These are phyloP conservation scores for Schrenkiella parvula DNA, from an alignment of 345 rosid species.

Conservation along the genomic window DNA sequence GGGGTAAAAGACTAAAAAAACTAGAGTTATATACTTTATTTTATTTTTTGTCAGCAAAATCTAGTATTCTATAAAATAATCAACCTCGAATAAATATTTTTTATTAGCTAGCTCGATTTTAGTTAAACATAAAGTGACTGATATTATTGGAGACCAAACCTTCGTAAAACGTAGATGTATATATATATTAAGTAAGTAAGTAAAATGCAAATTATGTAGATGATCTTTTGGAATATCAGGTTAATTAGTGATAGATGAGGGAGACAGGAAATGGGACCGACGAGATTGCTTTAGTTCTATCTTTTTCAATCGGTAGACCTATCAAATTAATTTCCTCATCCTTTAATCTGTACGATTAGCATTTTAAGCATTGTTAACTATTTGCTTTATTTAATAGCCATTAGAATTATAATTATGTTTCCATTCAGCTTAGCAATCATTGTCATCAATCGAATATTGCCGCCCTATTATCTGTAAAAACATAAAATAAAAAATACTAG, in stretches of 20 bases:
- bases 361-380: conserved; percentile 38
- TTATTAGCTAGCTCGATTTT: background rate
- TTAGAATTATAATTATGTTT: conserved; percentile 44
- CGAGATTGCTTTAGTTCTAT: conserved; percentile 61
- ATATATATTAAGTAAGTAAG: background rate
- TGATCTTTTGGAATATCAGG: background rate
- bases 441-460: conserved; percentile 27
- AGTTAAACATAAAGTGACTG: conserved; percentile 4
- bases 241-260: conserved; percentile 24
- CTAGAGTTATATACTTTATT: background rate
- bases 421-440: conserved; percentile 60
- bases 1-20: background rate
- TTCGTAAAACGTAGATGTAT: conserved; percentile 1
- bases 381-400: conserved; percentile 27
- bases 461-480: conserved; percentile 18
- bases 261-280: conserved; percentile 64
- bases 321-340: conserved; percentile 46
- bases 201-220: background rate
- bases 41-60: background rate
- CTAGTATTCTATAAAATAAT: background rate
- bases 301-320: conserved; percentile 42
- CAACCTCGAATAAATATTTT: background rate
- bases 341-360: conserved; percentile 54
- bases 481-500: background rate
- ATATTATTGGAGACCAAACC: conserved; percentile 7